Base-by-base conservation (phyloP, 129 eudicot species). In the Oenanthe sinensis region DNA sequence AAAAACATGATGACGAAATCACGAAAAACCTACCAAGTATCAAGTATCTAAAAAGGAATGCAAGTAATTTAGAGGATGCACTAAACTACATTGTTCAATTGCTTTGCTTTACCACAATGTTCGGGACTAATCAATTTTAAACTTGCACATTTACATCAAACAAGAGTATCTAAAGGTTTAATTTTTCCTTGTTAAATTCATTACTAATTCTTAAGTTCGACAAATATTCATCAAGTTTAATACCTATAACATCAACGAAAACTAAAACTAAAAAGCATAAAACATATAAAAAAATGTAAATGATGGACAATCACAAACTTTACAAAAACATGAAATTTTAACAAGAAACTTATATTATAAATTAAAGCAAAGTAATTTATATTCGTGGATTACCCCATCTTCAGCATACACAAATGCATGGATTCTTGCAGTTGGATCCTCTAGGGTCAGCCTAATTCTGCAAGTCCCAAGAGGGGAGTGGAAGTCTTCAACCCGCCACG, bases 371-470 rank as follows among this genome's bases (percentile, higher is more conserved):
- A 26, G 71, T 63, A 63, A 28, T 10, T 4, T 20, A 60, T 28
- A 69, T 33, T 39, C 14, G 15, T 39, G 48, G 45, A 48, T 84
- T 90, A 95, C 98, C 92, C 82, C 98, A 72, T 95, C 97, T 63
- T 91, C 90, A 2, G 86, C 90, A 84, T 82, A 90, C 54, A 95
- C 63, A 81, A 48, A 91, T 43, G 96, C 97, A 85, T 91, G 90
- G 40, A 95, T 43, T 88, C 98, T 88, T 46, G 96, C 92, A 58
- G 98, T 95, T 33, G 97, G 92, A 79, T 95, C 98, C 83, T 95
- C 98, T 49, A 95, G 93, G 49, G 96, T 91, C 81, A 95, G 74
- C 77, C 94, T 88, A 71, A 91, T 69, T 79, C 96, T 85, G 75
- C 85, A 91, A 79, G 79, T 81, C 60, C 97, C 98, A 74, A 22